Evolutionary conservation across 345 rosid species (phyloP), one percentile per base, ranked within the genome.

Genomic region (Brassica carinata): DNA sequence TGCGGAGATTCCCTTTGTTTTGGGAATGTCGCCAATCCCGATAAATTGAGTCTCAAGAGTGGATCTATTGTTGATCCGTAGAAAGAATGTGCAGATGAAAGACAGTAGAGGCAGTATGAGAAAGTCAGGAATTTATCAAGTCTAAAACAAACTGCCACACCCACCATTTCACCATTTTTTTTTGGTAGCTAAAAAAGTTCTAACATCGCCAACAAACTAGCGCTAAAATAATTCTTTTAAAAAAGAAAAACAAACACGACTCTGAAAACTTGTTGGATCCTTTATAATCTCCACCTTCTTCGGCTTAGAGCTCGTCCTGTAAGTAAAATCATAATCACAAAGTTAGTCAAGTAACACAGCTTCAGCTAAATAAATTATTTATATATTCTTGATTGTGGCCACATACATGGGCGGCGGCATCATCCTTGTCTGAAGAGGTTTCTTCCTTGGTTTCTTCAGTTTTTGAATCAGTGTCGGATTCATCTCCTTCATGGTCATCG

Each of bases 301-400:
- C 10, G 8, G 72, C 83, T 86, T 88, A 93, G 68, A 94, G 95
- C 88, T 94, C 98, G 79, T 94, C 98, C 97, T 93, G 89, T 74
- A 33, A 14, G 43, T 8, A 51, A 17, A 70, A 59, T 7, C 29
- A 67, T 29, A 31, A 8, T 18, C 3, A 65, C 19, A 55, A 26
- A n/a, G 30, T 51, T 26, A 51, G 36, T 7, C 43, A 51, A 51
- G 34, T 7, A 34, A 2, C 36, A 18, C 27, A 63, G 67, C 62
- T 7, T 55, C 26, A 55, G 10, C 58, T 53, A n/a, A 53, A 53
- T n/a, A 53, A 51, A 55, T 55, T 17, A 1, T 55, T 18, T 10
- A 15, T 15, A 55, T 55, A 55, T 11, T 59, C 26, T 36, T 33
- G 17, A 34, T 63, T 1, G 30, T 0, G 58, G 67, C 23, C 8